phyloP scores from a whole-genome alignment of 768 basidiomycete species.

The Tephrocybe rancida region DNA sequence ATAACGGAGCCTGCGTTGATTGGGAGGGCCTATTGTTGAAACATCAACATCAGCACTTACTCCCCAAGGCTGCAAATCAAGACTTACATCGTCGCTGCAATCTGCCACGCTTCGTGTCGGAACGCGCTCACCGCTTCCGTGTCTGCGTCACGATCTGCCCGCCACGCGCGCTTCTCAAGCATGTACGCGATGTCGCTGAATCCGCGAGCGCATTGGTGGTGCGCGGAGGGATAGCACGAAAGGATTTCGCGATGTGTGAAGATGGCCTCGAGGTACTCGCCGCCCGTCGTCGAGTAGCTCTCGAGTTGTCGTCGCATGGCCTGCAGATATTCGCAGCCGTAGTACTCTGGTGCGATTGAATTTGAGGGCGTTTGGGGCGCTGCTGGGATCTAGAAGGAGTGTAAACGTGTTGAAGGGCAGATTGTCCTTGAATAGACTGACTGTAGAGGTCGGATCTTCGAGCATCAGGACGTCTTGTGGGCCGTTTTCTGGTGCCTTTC shows the following conservation, averaged over 20 bases:
- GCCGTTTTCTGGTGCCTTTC: constrained; percentile 45
- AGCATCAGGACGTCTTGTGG: constrained; percentile 44
- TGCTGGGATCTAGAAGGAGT: constrained; percentile 28
- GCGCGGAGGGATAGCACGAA: constrained; percentile 60
- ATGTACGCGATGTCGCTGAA: constrained; percentile 67
- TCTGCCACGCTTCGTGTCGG: constrained; percentile 68
- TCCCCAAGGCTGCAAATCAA: neutral
- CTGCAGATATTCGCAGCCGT: constrained; percentile 67
- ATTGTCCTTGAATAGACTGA: constrained; percentile 21
- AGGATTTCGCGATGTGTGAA: constrained; percentile 78
- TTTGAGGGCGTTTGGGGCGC: constrained; percentile 43
- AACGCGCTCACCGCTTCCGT: constrained; percentile 70
- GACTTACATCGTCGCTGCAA: constrained; percentile 43
- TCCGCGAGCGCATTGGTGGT: constrained; percentile 62
- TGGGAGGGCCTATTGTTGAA: constrained; percentile 6
- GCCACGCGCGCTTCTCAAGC: constrained; percentile 67
- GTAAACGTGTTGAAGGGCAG: neutral
- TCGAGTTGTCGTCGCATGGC: constrained; percentile 59
- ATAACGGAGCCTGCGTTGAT: constrained; percentile 7
- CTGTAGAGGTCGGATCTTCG: constrained; percentile 48
- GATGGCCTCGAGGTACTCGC: constrained; percentile 77
- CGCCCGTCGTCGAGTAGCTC: constrained; percentile 59
- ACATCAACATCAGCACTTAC: neutral
- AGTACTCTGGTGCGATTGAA: constrained; percentile 41
- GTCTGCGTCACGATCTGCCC: constrained; percentile 71